Evolutionary conservation across 805 yeast species (phyloP).

Genomic region (Candida ficus): DNA sequence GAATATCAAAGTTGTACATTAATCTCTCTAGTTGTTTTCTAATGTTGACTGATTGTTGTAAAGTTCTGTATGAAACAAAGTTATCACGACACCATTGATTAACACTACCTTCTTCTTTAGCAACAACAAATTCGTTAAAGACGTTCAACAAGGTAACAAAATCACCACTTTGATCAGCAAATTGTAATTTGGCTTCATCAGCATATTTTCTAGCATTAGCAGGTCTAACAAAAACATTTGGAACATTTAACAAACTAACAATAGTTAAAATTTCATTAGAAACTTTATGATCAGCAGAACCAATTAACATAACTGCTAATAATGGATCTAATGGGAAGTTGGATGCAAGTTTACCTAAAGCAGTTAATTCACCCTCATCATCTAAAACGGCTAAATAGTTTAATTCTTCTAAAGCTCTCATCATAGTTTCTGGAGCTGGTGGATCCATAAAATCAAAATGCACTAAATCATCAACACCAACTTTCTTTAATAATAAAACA

Average conservation of each 20-base stretch:
- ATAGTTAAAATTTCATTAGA: slow-evolving; percentile 85
- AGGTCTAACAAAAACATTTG: slow-evolving; percentile 92
- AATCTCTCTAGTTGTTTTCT: slow-evolving; percentile 76
- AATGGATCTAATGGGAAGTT: slow-evolving; percentile 94
- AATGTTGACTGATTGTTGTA: slow-evolving; percentile 82
- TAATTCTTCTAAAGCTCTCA: slow-evolving; percentile 95
- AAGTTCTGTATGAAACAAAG: slow-evolving; percentile 76
- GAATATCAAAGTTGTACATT: slow-evolving; percentile 78
- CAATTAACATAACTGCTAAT: slow-evolving; percentile 88
- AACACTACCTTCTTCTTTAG: slow-evolving; percentile 65
- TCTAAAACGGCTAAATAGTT: slow-evolving; percentile 86
- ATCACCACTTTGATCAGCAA: slow-evolving; percentile 94
- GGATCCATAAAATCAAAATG: slow-evolving; percentile 99
- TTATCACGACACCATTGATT: slow-evolving; percentile 91
- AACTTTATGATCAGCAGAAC: slow-evolving; percentile 79
- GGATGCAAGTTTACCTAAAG: slow-evolving; percentile 85
- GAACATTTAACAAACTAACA: slow-evolving; percentile 88
- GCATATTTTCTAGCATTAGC: slow-evolving; percentile 82
- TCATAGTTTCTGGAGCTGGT: slow-evolving; percentile 99
- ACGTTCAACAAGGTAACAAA: slow-evolving; percentile 89
- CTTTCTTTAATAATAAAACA: slow-evolving; percentile 86
- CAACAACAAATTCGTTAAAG: slow-evolving; percentile 73
- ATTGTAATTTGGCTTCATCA: slow-evolving; percentile 80
- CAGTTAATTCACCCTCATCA: slow-evolving; percentile 87
- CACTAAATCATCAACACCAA: slow-evolving; percentile 93